Evolutionary conservation across 83 land plant genomes (phyloP).

Genomic region (Picea abies): DNA sequence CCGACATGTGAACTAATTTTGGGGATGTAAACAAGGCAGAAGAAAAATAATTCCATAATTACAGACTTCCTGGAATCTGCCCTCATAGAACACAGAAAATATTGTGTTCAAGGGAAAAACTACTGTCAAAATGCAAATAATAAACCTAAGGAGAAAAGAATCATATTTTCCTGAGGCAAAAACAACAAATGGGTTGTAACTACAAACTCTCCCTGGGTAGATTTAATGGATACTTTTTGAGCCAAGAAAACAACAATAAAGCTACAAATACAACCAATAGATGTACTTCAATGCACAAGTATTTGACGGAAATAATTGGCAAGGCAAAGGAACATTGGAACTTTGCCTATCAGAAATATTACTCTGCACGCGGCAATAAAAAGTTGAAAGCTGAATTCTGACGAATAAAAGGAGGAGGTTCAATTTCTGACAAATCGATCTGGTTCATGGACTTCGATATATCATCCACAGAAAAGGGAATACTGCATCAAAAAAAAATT

Average conservation of each 20-base stretch:
- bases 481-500: slow-evolving; percentile 30
- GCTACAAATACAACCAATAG: slow-evolving; percentile 12
- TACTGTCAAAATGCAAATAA: background rate
- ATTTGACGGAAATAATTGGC: background rate
- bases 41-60: slow-evolving; percentile 12
- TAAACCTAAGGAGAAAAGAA: slow-evolving; percentile 9
- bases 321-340: background rate
- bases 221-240: background rate
- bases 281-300: slow-evolving; percentile 8
- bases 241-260: background rate
- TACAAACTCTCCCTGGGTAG: slow-evolving; percentile 4
- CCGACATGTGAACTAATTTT: slow-evolving; percentile 11
- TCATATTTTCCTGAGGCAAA: slow-evolving; percentile 5
- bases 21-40: background rate
- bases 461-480: slow-evolving; percentile 60
- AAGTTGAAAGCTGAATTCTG: slow-evolving; percentile 33
- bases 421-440: slow-evolving; percentile 52
- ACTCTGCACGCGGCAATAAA: slow-evolving; percentile 21
- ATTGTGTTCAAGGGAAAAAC: background rate
- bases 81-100: slow-evolving; percentile 10
- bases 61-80: slow-evolving; percentile 5
- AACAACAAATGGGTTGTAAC: slow-evolving; percentile 1
- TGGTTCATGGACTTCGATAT: slow-evolving; percentile 57
- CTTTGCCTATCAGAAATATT: slow-evolving; percentile 4
- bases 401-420: slow-evolving; percentile 49